phyloP scores from a whole-genome alignment of 2,329 filamentous ascomycete species.

The Trichoderma gracile region DNA sequence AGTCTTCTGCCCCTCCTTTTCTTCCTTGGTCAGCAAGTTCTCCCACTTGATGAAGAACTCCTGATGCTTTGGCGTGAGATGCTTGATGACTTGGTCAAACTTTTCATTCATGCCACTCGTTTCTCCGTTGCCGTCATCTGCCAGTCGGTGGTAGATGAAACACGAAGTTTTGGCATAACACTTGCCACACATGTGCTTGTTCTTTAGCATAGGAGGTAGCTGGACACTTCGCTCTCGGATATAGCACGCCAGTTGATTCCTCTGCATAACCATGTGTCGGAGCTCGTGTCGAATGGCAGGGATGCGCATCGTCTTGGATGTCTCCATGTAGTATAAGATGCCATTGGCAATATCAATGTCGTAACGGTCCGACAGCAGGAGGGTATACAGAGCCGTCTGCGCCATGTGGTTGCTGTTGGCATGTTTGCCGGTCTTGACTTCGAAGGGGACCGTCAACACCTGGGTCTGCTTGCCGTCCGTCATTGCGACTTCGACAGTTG shows the following conservation, averaged over 20 bases:
- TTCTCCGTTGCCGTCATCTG: slow-evolving; percentile 79
- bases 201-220: slow-evolving; percentile 83
- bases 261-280: slow-evolving; percentile 93
- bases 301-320: slow-evolving; percentile 80
- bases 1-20: slow-evolving; percentile 83
- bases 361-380: slow-evolving; percentile 90
- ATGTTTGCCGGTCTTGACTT: slow-evolving; percentile 91
- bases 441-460: slow-evolving; percentile 84
- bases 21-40: slow-evolving; percentile 86
- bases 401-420: slow-evolving; percentile 81
- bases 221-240: slow-evolving; percentile 77
- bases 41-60: slow-evolving; percentile 97
- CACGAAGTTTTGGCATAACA: slow-evolving; percentile 92
- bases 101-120: slow-evolving; percentile 77
- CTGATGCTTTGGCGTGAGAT: slow-evolving; percentile 72
- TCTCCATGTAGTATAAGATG: slow-evolving; percentile 93
- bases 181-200: slow-evolving; percentile 75
- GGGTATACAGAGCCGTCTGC: slow-evolving; percentile 91
- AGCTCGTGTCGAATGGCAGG: slow-evolving; percentile 84
- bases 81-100: slow-evolving; percentile 77
- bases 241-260: slow-evolving; percentile 84
- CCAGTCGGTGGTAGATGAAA: slow-evolving; percentile 89
- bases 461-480: slow-evolving; percentile 65
- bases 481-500: slow-evolving; percentile 87
- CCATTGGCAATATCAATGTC: slow-evolving; percentile 89